Conservation (phyloP, 225 moss, liverwort and hornwort species). For the Pleurozium schreberi region DNA sequence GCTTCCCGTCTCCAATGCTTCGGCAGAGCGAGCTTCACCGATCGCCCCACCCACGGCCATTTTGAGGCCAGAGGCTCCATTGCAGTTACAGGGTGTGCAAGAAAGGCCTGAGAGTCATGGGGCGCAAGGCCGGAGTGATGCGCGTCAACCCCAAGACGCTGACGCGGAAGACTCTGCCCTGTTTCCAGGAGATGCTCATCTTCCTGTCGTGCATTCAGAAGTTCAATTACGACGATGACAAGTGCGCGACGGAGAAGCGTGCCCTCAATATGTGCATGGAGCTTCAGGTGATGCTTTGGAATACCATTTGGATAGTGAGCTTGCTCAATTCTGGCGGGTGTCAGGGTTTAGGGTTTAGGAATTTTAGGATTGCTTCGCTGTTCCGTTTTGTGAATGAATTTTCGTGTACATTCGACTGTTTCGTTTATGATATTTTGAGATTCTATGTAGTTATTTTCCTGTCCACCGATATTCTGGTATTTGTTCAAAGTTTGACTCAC, state of each 20-base stretch:
- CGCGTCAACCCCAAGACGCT: slow-evolving; percentile 81
- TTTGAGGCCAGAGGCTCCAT: not conserved
- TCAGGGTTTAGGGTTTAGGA: slow-evolving; percentile 7
- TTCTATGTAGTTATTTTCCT: no score
- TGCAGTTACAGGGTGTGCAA: not conserved
- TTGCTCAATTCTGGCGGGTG: not conserved
- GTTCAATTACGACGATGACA: slow-evolving; percentile 80
- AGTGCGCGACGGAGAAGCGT: slow-evolving; percentile 51
- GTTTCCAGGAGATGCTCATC: slow-evolving; percentile 82
- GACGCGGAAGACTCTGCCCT: slow-evolving; percentile 55
- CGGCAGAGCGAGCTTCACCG: not conserved
- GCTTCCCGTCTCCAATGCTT: not conserved
- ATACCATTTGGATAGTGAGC: not conserved
- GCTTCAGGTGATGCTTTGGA: slow-evolving; percentile 47
- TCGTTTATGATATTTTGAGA: not conserved
- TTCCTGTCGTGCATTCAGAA: slow-evolving; percentile 85
- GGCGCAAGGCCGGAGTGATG: slow-evolving; percentile 88
- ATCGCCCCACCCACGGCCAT: not conserved
- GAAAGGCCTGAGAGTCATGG: slow-evolving; percentile 29
- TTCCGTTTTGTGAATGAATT: not conserved
- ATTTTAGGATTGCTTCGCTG: not conserved
- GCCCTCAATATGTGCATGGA: slow-evolving; percentile 88
- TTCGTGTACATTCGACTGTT: not conserved
- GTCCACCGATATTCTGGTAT: not conserved
- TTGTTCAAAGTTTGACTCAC: not conserved